Evolutionary conservation across 2,329 filamentous ascomycete genomes (phyloP).

Genomic region (Colletotrichum gloeosporioides): DNA sequence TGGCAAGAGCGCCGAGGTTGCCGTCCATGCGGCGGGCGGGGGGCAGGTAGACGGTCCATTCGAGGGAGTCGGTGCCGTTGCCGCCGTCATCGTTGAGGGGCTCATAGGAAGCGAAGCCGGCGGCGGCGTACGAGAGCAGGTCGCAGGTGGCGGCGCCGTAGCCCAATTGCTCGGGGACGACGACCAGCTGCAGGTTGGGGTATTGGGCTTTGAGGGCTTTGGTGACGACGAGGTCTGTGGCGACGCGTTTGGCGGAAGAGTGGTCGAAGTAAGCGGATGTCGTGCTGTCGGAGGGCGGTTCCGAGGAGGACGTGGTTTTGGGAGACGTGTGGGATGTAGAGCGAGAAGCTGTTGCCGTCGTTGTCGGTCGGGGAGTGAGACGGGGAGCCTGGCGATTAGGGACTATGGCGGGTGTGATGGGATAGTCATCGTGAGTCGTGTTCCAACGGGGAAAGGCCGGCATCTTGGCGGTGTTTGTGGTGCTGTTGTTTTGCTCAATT

Average conservation of each 20-base stretch:
- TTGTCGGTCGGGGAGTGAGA: background rate
- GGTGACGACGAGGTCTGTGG: slow-evolving; percentile 48
- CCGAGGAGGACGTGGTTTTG: background rate
- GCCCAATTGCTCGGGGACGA: slow-evolving; percentile 32
- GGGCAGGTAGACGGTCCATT: slow-evolving; percentile 44
- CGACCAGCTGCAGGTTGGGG: slow-evolving; percentile 45
- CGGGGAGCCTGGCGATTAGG: background rate
- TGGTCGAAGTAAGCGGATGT: slow-evolving; percentile 43
- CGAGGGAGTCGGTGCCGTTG: slow-evolving; percentile 38
- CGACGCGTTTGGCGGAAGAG: slow-evolving; percentile 42
- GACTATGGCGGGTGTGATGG: background rate
- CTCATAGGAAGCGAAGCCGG: slow-evolving; percentile 40
- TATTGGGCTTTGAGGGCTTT: slow-evolving; percentile 46
- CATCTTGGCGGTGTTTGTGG: background rate
- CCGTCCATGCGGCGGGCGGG: slow-evolving; percentile 46
- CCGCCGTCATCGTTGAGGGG: slow-evolving; percentile 30
- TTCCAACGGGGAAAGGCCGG: background rate
- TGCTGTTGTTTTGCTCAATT: background rate
- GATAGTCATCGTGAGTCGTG: background rate
- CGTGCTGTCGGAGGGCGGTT: background rate
- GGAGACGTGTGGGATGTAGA: background rate
- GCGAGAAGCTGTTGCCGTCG: background rate
- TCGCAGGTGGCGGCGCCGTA: slow-evolving; percentile 29
- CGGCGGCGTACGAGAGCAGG: slow-evolving; percentile 46
- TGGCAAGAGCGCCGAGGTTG: slow-evolving; percentile 36